Percentiles rank a stretch among this genome's conserved stretches.
phyloP scores from a whole-genome alignment of 257 asterid genomes.

The Cinchona pubescens region DNA sequence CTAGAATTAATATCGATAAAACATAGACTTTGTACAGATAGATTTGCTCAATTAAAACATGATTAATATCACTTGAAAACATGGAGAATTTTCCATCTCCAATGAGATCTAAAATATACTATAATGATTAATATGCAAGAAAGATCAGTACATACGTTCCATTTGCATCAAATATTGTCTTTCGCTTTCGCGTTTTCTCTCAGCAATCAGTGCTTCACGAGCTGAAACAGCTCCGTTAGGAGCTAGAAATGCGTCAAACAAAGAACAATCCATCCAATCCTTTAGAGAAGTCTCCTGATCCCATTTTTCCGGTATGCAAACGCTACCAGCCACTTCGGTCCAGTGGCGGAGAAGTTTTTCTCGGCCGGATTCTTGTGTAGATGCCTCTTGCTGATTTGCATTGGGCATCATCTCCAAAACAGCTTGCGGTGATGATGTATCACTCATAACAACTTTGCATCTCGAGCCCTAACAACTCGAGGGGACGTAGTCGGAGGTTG shows the following conservation, averaged over 20 bases:
- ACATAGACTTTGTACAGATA: too few relatives aligned
- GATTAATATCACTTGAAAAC: not conserved
- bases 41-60: not conserved
- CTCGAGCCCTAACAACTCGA: not conserved
- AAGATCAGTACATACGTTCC: constrained; percentile 9
- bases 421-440: not conserved
- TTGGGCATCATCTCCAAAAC: not conserved
- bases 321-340: constrained; percentile 20
- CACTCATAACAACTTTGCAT: not conserved
- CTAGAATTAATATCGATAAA: not conserved
- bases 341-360: constrained; percentile 23
- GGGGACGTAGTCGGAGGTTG: not conserved
- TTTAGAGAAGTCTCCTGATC: constrained; percentile 34
- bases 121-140: not conserved
- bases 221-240: constrained; percentile 35
- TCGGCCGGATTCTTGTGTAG: not conserved
- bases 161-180: not conserved
- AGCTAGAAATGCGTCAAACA: constrained; percentile 37
- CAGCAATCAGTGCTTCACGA: constrained; percentile 34
- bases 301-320: constrained; percentile 40
- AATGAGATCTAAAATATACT: not conserved
- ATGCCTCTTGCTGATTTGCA: constrained; percentile 5
- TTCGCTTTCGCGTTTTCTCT: constrained; percentile 9
- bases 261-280: constrained; percentile 41
- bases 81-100: not conserved